Evolutionary conservation across 1,139 yeast species (phyloP), one percentile per base, ranked within the genome.

Genomic region (Geotrichum australiense): DNA sequence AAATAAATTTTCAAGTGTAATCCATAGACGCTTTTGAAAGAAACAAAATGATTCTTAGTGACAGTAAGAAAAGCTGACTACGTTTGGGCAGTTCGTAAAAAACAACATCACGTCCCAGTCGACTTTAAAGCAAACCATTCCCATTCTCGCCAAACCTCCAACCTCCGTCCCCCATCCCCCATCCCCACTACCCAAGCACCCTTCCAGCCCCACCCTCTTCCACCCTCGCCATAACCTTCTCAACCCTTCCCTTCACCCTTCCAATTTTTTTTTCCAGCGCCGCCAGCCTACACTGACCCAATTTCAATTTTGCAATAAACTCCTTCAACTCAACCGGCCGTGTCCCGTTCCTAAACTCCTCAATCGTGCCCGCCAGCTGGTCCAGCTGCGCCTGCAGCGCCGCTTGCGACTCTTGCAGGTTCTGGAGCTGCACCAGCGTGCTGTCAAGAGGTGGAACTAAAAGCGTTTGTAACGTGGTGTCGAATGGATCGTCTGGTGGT

Each of bases 401-500:
- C 28, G 47, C 46, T 32, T 57, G 62, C 3, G 59, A 53, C 30
- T 55, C 60, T 14, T 51, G 55, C 10, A 57, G 48, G 3, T 56
- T 50, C 27, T 52, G 52, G 7, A 57, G 47, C n/a, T 53, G 46
- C 47, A 53, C 52, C 7, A 53, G 51, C 2, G 58, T 53, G 8
- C 51, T 42, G 12, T 57, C 60, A n/a, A 55, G 44, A 2, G 61
- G 53, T 1, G 53, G 51, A 5, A 53, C 57, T 14, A 57, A 45
- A 21, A 54, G 41, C 11, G 51, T 35, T 16, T 48, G 53, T 4
- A 53, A 48, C 2, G 56, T 48, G 26, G 46, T 42, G 23, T 47
- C 51, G 28, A 53, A 47, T 3, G 56, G 53, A 15, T 43, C 21
- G 33, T 46, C 50, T 15, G 32, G 5, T 6, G 29, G n/a, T n/a